Evolutionary conservation across 169 alveolate species (phyloP).

Genomic region (Plasmodium reichenowi): DNA sequence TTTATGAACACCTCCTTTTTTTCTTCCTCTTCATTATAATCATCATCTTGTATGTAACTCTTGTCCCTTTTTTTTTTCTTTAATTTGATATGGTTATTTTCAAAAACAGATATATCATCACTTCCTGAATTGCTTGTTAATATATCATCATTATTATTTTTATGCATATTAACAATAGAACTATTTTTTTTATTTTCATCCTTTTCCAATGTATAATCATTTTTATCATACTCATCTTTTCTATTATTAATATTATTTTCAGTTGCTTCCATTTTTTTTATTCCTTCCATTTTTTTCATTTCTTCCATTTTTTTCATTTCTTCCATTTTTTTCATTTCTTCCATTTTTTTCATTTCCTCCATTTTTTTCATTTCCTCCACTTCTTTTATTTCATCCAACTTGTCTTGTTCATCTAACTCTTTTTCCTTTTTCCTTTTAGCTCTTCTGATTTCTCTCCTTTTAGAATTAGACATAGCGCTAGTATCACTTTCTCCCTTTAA

Average conservation of each 20-base stretch:
- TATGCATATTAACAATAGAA: too few species aligned
- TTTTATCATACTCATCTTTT: neutral
- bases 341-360: neutral
- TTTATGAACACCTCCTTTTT: too few species aligned
- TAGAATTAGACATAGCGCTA: constrained; percentile 22
- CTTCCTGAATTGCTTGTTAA: too few species aligned
- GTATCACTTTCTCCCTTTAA: constrained; percentile 66
- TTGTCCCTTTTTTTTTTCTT: too few species aligned
- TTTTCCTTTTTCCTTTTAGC: constrained; percentile 55
- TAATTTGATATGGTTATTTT: too few species aligned
- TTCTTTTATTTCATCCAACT: constrained; percentile 40
- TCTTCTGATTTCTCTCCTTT: constrained; percentile 62
- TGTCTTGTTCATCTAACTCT: constrained; percentile 56
- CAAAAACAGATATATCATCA: too few species aligned
- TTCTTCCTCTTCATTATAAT: too few species aligned
- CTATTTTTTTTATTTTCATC: too few species aligned
- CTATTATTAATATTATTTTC: neutral
- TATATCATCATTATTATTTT: too few species aligned
- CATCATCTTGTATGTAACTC: too few species aligned
- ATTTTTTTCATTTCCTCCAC: constrained; percentile 20
- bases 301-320: neutral
- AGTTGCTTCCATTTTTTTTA: neutral
- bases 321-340: constrained; percentile 8
- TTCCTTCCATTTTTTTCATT: neutral
- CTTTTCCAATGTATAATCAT: neutral